Conservation (phyloP, 345 rosid genomes). For the Streptanthus diversifolius region DNA sequence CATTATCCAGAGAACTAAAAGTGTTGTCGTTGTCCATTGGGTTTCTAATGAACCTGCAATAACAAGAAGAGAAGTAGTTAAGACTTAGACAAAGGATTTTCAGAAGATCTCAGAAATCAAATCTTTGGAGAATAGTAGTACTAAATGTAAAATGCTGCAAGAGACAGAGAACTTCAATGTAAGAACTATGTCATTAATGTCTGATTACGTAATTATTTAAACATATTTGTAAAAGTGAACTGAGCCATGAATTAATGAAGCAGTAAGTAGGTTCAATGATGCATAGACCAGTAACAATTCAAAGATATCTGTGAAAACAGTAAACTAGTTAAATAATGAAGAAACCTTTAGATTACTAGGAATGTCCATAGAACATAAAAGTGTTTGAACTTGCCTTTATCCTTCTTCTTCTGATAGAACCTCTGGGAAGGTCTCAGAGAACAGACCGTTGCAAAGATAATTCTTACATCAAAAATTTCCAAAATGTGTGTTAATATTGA, state of each 20-base stretch:
- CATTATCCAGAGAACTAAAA: constrained; percentile 40
- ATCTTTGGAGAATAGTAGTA: constrained; percentile 18
- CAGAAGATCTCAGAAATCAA: constrained; percentile 23
- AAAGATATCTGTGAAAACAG: constrained; percentile 16
- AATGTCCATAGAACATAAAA: constrained; percentile 26
- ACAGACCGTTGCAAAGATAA: constrained; percentile 1
- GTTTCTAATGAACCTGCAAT: constrained; percentile 24
- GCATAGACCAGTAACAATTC: constrained; percentile 23
- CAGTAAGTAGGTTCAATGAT: constrained; percentile 27
- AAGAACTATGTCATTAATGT: constrained; percentile 8
- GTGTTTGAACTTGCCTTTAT: constrained; percentile 24
- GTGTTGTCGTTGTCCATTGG: constrained; percentile 49
- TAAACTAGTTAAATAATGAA: background rate
- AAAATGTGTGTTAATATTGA: constrained; percentile 22
- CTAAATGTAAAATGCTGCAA: constrained; percentile 21
- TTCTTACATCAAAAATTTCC: constrained; percentile 23
- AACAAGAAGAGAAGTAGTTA: constrained; percentile 13
- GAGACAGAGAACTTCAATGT: constrained; percentile 18
- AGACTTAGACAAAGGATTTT: constrained; percentile 18
- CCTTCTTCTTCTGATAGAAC: constrained; percentile 12
- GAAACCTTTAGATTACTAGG: constrained; percentile 31
- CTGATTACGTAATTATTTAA: background rate
- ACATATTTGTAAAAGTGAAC: constrained; percentile 10
- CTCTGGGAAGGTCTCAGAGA: constrained; percentile 25
- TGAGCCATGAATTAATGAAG: constrained; percentile 24